Evolutionary conservation across 225 moss, liverwort and hornwort species (phyloP), one percentile per base, ranked within the genome.

Genomic region (Rhytidiadelphus loreus): DNA sequence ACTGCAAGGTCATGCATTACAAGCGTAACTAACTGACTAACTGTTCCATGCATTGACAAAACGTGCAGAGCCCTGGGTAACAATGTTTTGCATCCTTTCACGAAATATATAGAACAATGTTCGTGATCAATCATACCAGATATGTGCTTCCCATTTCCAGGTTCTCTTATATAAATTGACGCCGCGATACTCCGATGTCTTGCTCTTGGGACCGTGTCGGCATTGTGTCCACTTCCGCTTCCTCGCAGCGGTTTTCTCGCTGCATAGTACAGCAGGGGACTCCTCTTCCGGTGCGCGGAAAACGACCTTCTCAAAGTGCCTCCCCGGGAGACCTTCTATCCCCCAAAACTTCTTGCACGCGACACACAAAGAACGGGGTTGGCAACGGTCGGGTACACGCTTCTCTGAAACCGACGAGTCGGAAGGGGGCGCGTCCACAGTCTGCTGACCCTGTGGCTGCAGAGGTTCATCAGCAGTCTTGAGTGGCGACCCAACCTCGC

Each of bases 131-230:
- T 37, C 53, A 29, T 75, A 95, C 95, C 95, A 95, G 63, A 95
- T 93, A 46, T 95, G 95, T 2, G 93, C 89, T 80, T 95, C 95
- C 94, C 95, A 95, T 32, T 93, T 91, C n/a, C 77, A 76, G 11
- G 93, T 92, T 68, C 93, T 83, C 79, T 90, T 91, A 78, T 95
- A 92, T 58, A 91, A 86, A 16, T 91, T 93, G 12, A 95, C 95
- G 17, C 93, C 95, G 22, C 89, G 91, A 69, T 87, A 95, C 69
- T 89, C 58, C 5, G 95, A 95, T 48, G 92, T 93, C 80, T 87
- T 92, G 41, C 90, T 90, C 56, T 87, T 90, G 26, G 95, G 95
- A 6, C 95, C 95, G 46, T 95, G 92, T 53, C 93, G 79, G 61
- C 80, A 33, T 32, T 88, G 87, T 23, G 37, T 46, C 83, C 89